Conservation (phyloP, 148 eudicot species). For the Rhododendron kiyosumense region DNA sequence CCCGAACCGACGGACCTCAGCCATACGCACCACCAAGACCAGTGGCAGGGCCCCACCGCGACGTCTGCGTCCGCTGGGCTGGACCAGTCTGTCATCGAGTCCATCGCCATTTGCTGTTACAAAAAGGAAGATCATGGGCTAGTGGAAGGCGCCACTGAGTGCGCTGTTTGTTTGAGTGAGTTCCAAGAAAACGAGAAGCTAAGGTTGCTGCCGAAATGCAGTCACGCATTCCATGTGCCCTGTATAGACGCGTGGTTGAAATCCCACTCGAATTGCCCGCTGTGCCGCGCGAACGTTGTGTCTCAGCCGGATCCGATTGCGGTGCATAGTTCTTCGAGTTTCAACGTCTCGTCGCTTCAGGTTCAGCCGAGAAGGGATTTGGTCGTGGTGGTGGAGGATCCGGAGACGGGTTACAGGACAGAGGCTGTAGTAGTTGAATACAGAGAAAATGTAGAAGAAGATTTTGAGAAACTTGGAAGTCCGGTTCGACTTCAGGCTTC, state of each 20-base stretch:
- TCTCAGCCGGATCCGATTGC: not conserved
- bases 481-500: slow-evolving; percentile 8
- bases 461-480: slow-evolving; percentile 11
- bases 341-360: slow-evolving; percentile 13
- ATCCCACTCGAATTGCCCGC: slow-evolving; percentile 64
- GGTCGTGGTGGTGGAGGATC: slow-evolving; percentile 23
- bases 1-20: not conserved
- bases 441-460: slow-evolving; percentile 3
- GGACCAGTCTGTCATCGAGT: slow-evolving; percentile 41
- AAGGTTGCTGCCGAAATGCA: slow-evolving; percentile 65
- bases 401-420: not conserved
- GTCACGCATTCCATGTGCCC: slow-evolving; percentile 65
- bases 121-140: slow-evolving; percentile 37
- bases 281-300: slow-evolving; percentile 46
- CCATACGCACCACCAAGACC: slow-evolving; percentile 16
- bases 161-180: slow-evolving; percentile 64
- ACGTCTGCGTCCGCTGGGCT: not conserved
- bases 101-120: slow-evolving; percentile 53
- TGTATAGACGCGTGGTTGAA: slow-evolving; percentile 76
- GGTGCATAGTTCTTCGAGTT: slow-evolving; percentile 4
- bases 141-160: slow-evolving; percentile 46
- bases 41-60: not conserved
- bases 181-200: slow-evolving; percentile 58
- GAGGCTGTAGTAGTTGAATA: not conserved
- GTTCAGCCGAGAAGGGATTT: slow-evolving; percentile 17